A percentile compares a stretch with the other conserved stretches of the same genome.
Evolutionary conservation across 768 basidiomycete species (phyloP).

Genomic region (Ramaria sp.): DNA sequence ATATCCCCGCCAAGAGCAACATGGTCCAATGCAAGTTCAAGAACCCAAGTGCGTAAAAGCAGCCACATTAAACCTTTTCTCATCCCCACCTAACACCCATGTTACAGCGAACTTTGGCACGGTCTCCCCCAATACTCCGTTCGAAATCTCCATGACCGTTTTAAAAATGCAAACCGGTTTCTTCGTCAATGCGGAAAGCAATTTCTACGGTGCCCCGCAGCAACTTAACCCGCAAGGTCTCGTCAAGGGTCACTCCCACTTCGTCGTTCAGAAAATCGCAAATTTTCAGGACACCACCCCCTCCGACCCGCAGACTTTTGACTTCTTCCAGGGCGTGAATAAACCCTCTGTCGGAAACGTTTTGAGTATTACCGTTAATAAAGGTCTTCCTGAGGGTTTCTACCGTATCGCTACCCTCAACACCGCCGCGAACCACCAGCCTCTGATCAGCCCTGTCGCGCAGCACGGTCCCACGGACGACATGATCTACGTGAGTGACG

Average conservation of each 20-base stretch:
- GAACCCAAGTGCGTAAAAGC: constrained; percentile 22
- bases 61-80: too few relatives aligned
- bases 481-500: constrained; percentile 45
- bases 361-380: constrained; percentile 37
- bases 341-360: constrained; percentile 32
- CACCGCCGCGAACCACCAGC: constrained; percentile 46
- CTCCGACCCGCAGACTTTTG: constrained; percentile 40
- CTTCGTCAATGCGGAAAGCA: constrained; percentile 44
- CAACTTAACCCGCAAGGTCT: constrained; percentile 37
- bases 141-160: constrained; percentile 41
- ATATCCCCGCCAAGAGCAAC: constrained; percentile 2
- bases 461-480: constrained; percentile 56
- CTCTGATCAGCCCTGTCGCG: constrained; percentile 45
- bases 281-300: constrained; percentile 33
- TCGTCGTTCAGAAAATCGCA: constrained; percentile 40
- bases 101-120: constrained; percentile 37
- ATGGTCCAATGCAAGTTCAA: constrained; percentile 10
- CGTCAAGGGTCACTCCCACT: constrained; percentile 48
- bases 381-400: constrained; percentile 44
- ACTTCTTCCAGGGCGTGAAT: constrained; percentile 47
- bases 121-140: constrained; percentile 34
- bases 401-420: constrained; percentile 54
- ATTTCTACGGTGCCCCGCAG: constrained; percentile 49
- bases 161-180: constrained; percentile 36
- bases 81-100: too few relatives aligned